A percentile compares a stretch with the other conserved stretches of the same genome.
phyloP scores from a whole-genome alignment of 148 eudicot genomes.

The Chenopodium formosanum region DNA sequence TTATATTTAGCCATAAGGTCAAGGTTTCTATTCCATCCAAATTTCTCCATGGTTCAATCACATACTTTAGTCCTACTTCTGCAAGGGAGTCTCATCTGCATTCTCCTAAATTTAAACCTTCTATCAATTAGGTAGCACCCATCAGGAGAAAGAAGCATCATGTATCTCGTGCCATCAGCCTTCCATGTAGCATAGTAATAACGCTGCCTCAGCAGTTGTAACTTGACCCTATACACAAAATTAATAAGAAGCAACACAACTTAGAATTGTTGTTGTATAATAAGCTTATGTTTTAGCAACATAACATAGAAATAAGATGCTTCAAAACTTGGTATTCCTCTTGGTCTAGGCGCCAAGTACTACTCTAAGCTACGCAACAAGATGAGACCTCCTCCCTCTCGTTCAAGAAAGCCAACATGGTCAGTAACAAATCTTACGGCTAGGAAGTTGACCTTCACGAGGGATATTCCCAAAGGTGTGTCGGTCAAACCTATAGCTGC shows the following conservation, averaged over 20 bases:
- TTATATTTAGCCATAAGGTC: background rate
- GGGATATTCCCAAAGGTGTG: too few species aligned
- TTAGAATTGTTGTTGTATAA: background rate
- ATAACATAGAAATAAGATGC: background rate
- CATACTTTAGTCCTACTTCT: constrained; percentile 54
- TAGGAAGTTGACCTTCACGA: too few species aligned
- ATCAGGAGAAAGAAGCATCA: constrained; percentile 73
- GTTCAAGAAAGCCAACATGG: too few species aligned
- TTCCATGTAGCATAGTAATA: constrained; percentile 92
- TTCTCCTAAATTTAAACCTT: constrained; percentile 71
- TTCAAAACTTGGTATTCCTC: background rate
- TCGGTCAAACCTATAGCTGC: too few species aligned
- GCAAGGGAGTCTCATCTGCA: constrained; percentile 88
- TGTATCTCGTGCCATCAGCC: constrained; percentile 96
- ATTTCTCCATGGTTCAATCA: background rate
- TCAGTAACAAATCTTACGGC: too few species aligned
- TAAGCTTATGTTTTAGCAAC: background rate
- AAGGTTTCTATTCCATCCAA: background rate
- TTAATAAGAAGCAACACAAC: background rate
- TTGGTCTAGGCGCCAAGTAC: too few species aligned
- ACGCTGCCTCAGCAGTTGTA: constrained; percentile 67
- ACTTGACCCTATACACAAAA: constrained; percentile 53
- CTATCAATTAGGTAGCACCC: constrained; percentile 82
- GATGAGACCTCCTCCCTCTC: too few species aligned
- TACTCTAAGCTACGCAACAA: too few species aligned